These are phyloP conservation scores for Kodamaea arcana DNA, from an alignment of 1,139 yeast genomes.

Conservation along the genomic window DNA sequence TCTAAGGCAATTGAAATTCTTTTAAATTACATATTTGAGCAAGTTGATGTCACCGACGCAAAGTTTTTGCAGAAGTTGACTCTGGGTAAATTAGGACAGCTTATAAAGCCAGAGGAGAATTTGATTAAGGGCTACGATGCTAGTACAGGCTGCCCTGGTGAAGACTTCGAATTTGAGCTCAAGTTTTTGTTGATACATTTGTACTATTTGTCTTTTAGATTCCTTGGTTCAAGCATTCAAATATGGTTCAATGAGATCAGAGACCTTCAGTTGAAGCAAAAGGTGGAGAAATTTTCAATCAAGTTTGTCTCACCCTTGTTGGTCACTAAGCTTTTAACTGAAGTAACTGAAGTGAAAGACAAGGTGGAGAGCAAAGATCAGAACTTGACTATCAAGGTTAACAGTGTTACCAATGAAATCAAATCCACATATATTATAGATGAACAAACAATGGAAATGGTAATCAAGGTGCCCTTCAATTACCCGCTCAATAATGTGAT, in stretches of 20 bases:
- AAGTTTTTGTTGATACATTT: conserved; percentile 48
- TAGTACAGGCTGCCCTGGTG: conserved; percentile 16
- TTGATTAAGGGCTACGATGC: conserved; percentile 19
- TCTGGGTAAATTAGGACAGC: conserved; percentile 14
- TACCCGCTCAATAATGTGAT: conserved; percentile 72
- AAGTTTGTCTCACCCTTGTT: conserved; percentile 61
- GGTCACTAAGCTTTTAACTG: conserved; percentile 53
- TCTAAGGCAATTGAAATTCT: conserved; percentile 44
- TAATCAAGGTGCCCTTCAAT: conserved; percentile 62
- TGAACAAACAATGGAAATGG: conserved; percentile 82
- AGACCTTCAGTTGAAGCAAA: conserved; percentile 51
- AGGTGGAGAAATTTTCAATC: conserved; percentile 61
- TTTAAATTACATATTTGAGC: conserved; percentile 48
- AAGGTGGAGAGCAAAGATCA: conserved; percentile 45
- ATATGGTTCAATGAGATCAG: conserved; percentile 67
- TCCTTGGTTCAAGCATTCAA: conserved; percentile 65
- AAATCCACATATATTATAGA: conserved; percentile 75
- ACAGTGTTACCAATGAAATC: conserved; percentile 62
- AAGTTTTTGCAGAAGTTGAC: conserved; percentile 27
- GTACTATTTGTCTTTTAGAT: conserved; percentile 52
- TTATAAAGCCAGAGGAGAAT: conserved; percentile 10
- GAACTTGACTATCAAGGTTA: conserved; percentile 59
- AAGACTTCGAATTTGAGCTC: conserved; percentile 19
- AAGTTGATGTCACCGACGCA: conserved; percentile 40
- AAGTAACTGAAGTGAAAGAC: conserved; percentile 43